Evolutionary conservation across 331 rosid genomes (phyloP), one percentile per base, ranked within the genome.

Genomic region (Rosa hybrid): DNA sequence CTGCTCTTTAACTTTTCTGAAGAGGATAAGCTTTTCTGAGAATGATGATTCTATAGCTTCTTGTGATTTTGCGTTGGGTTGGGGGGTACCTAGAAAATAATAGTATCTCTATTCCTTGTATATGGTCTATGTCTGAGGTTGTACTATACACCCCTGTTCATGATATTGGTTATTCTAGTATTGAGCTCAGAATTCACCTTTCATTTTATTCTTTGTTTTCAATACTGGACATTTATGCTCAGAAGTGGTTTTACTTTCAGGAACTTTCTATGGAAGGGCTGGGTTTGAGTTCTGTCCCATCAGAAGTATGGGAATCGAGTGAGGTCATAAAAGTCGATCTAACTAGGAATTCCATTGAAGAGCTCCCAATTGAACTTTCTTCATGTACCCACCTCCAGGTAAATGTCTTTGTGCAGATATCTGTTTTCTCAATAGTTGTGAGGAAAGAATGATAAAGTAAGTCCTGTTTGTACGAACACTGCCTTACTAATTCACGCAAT

Each of bases 311-410:
- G 98, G 92, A 90, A 84, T 89, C 92, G 3, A 84, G 85, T 85
- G 98, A 91, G 84, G 74, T 91, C 53, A 68, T 83, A 68, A 92
- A 89, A 86, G 88, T 92, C 74, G 85, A 91, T 85, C 91, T 95
- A 74, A 90, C 98, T 25, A 87, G 77, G 82, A 95, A 95, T 83
- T 91, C 93, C 83, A 88, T 95, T 82, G 90, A 90, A 83, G 97
- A 91, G 83, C 89, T 94, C 81, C 98, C 98, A 12, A 75, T 80
- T 65, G 96, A 94, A 84, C 96, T 94, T 79, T 90, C 97, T 38
- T 90, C 94, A n/a, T 92, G 97, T 79, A 75, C 75, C 74, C 86
- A 83, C 60, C 93, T 94, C 80, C 94, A 92, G 97, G 98, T 92
- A 83, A 77, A 76, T 14, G 78, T 81, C 72, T 51, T 44, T 41